Conservation (phyloP, 371 early-diverging fungal genomes). For the Circinella umbellata region DNA sequence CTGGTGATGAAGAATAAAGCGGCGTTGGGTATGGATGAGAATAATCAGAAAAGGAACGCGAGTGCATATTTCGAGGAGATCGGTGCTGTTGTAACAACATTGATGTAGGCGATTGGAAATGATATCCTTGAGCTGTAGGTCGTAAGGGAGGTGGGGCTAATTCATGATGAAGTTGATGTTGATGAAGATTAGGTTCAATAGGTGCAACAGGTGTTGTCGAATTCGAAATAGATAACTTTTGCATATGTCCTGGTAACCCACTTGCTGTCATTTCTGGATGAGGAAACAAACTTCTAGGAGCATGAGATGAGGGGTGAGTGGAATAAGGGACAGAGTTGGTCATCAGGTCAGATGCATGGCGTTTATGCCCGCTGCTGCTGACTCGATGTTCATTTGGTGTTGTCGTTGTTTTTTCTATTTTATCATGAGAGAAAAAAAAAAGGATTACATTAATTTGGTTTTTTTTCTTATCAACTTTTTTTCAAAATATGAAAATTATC, state of each 20-base stretch:
- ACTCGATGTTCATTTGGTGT: not conserved
- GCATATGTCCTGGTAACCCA: conserved; percentile 19
- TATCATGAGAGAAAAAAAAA: not conserved
- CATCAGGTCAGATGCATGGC: conserved; percentile 35
- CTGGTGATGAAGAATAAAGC: conserved; percentile 10
- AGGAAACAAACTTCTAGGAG: conserved; percentile 4
- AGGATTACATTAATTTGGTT: not conserved
- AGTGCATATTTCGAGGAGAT: conserved; percentile 42
- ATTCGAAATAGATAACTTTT: conserved; percentile 25
- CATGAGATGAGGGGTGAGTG: not conserved
- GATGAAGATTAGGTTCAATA: conserved; percentile 22
- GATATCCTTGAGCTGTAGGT: not conserved
- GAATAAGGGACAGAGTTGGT: conserved; percentile 3
- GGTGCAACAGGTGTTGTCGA: conserved; percentile 16
- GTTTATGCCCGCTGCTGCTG: conserved; percentile 22
- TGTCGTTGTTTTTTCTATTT: not conserved
- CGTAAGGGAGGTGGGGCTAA: conserved; percentile 12
- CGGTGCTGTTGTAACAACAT: conserved; percentile 21
- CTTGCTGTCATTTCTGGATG: conserved; percentile 19
- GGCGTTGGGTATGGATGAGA: conserved; percentile 45
- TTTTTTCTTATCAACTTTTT: not conserved
- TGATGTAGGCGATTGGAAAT: conserved; percentile 10
- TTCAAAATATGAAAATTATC: too few species aligned
- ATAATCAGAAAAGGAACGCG: conserved; percentile 55
- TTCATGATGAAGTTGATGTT: conserved; percentile 1